Percentiles rank a stretch among this genome's conserved stretches.
These are phyloP conservation scores for Candida nitratophila DNA, from an alignment of 805 yeast genomes.

Conservation along the genomic window DNA sequence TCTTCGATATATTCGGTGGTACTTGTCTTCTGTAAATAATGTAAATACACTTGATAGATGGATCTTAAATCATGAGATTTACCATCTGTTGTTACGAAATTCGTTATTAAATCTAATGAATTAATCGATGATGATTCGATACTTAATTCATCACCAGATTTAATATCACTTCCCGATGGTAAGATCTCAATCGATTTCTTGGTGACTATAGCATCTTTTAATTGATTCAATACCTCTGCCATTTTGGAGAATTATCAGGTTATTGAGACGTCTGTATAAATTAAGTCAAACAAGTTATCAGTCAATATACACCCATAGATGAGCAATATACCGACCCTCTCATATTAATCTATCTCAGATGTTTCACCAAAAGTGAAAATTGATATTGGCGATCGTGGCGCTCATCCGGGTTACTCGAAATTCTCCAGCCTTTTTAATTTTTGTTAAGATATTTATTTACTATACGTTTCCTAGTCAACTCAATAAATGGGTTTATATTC, in stretches of 20 bases:
- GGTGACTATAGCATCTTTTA: slow-evolving; percentile 12
- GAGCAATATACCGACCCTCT: too few relatives aligned
- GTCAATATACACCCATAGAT: too few relatives aligned
- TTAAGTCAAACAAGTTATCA: too few relatives aligned
- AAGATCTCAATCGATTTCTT: slow-evolving; percentile 6
- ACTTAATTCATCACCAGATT: slow-evolving; percentile 11
- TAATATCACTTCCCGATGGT: slow-evolving; percentile 13
- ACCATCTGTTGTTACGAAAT: slow-evolving; percentile 43
- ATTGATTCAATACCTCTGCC: neutral
- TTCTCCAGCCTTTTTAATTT: too few relatives aligned
- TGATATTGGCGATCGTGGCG: too few relatives aligned
- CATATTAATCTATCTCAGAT: too few relatives aligned
- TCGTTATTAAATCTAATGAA: slow-evolving; percentile 35
- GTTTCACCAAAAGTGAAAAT: too few relatives aligned
- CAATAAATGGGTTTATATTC: too few relatives aligned
- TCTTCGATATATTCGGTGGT: slow-evolving; percentile 77
- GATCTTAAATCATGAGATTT: slow-evolving; percentile 43
- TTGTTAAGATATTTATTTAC: too few relatives aligned
- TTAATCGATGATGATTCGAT: slow-evolving; percentile 7
- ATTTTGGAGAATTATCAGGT: neutral
- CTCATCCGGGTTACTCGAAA: too few relatives aligned
- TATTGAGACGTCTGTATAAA: too few relatives aligned
- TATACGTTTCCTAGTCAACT: too few relatives aligned
- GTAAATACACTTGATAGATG: slow-evolving; percentile 71
- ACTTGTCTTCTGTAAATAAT: slow-evolving; percentile 53